Evolutionary conservation across 2,329 filamentous ascomycete species (phyloP).

Genomic region (Colletotrichum plurivorum): DNA sequence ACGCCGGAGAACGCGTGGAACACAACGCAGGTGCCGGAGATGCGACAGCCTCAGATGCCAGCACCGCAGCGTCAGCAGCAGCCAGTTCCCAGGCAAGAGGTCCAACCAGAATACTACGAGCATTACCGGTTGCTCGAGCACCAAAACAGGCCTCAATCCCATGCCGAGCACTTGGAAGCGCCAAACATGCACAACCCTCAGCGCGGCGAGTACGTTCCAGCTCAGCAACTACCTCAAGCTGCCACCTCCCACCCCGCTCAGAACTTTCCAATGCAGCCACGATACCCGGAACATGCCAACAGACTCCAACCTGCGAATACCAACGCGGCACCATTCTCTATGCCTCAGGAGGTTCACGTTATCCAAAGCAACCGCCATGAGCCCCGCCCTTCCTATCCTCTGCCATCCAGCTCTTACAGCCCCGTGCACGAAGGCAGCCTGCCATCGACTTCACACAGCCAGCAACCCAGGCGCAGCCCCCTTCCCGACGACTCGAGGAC

Average conservation of each 20-base stretch:
- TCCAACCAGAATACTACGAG: slow-evolving; percentile 30
- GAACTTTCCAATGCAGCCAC: slow-evolving; percentile 27
- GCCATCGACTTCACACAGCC: slow-evolving; percentile 22
- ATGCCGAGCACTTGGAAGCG: slow-evolving; percentile 13
- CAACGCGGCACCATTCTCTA: slow-evolving; percentile 4
- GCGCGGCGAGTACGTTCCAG: slow-evolving; percentile 12
- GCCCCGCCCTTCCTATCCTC: slow-evolving; percentile 20
- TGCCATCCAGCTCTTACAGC: slow-evolving; percentile 30
- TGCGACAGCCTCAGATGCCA: slow-evolving; percentile 33
- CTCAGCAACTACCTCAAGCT: slow-evolving; percentile 21
- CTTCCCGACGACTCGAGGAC: slow-evolving; percentile 29
- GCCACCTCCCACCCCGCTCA: slow-evolving; percentile 18
- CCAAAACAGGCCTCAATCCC: slow-evolving; percentile 16
- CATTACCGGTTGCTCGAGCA: slow-evolving; percentile 30
- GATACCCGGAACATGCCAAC: slow-evolving; percentile 24
- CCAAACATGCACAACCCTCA: slow-evolving; percentile 17
- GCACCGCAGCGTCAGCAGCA: slow-evolving; percentile 28
- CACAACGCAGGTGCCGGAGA: slow-evolving; percentile 30
- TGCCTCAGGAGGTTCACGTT: slow-evolving; percentile 32
- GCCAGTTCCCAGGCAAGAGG: slow-evolving; percentile 13
- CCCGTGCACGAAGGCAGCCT: slow-evolving; percentile 29
- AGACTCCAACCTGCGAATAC: slow-evolving; percentile 12
- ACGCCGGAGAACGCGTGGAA: slow-evolving; percentile 31
- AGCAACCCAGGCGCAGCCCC: slow-evolving; percentile 33
- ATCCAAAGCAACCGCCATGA: slow-evolving; percentile 33